These are phyloP conservation scores for Rhododendron williamsianum DNA, from an alignment of 148 eudicot species.

Conservation along the genomic window DNA sequence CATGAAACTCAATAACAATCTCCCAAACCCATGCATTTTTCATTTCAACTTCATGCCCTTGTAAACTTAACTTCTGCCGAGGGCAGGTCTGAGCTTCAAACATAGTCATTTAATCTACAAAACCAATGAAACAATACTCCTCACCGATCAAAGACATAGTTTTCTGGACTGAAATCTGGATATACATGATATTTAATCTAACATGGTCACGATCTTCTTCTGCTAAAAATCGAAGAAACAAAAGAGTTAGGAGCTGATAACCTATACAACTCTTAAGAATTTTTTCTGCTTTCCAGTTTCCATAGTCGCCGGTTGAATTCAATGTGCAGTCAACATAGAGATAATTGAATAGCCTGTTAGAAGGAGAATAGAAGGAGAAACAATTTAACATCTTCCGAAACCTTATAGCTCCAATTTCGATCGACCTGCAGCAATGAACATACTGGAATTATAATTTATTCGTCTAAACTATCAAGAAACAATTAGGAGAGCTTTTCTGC, in stretches of 20 bases:
- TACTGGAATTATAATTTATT: not conserved
- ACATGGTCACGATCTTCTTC: conserved; percentile 48
- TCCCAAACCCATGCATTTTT: not conserved
- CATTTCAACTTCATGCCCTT: not conserved
- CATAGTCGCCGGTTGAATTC: conserved; percentile 13
- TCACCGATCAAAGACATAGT: conserved; percentile 14
- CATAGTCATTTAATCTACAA: conserved; percentile 16
- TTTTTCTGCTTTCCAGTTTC: conserved; percentile 19
- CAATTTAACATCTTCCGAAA: conserved; percentile 10
- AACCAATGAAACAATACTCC: conserved; percentile 22
- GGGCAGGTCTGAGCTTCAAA: conserved; percentile 3
- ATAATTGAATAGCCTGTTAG: conserved; percentile 26
- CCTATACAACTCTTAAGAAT: conserved; percentile 53
- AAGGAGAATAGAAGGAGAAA: not conserved
- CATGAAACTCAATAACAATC: not conserved
- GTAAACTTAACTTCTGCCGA: not conserved
- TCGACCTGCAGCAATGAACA: conserved; percentile 36
- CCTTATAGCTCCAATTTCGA: conserved; percentile 62
- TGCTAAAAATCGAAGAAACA: conserved; percentile 83
- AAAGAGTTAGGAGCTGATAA: conserved; percentile 50
- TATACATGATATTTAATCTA: conserved; percentile 38
- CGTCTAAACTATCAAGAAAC: not conserved
- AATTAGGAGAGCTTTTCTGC: not conserved
- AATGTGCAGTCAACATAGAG: conserved; percentile 29
- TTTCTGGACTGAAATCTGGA: conserved; percentile 21